phyloP scores from a whole-genome alignment of 208 protist genomes.

The Wallacemonas rigidus region DNA sequence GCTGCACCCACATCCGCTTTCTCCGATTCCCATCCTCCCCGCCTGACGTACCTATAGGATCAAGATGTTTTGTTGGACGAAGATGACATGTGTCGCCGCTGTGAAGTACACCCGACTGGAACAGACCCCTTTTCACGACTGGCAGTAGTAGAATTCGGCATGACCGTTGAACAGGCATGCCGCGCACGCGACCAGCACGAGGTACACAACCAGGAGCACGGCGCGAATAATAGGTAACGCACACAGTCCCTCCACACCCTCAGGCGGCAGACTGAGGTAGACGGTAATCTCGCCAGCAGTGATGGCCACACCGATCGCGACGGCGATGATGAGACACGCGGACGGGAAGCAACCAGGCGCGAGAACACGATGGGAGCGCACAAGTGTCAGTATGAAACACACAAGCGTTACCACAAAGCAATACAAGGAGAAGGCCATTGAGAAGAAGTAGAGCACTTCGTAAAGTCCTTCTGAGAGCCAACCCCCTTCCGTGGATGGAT shows the following conservation, averaged over 20 bases:
- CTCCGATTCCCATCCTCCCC: too few species aligned
- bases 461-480: not conserved
- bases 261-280: not conserved
- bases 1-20: too few species aligned
- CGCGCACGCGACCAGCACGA: not conserved
- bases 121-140: not conserved
- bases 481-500: not conserved
- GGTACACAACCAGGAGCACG: slow-evolving; percentile 1
- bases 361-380: slow-evolving; percentile 1
- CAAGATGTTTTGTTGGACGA: too few species aligned
- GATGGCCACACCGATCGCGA: not conserved
- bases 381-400: slow-evolving; percentile 1
- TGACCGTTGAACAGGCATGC: not conserved
- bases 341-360: slow-evolving; percentile 11
- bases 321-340: not conserved
- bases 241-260: not conserved
- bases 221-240: not conserved
- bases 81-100: too few species aligned
- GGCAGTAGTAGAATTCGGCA: not conserved
- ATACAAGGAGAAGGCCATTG: not conserved
- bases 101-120: too few species aligned
- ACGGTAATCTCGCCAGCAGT: not conserved
- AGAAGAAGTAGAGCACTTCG: not conserved
- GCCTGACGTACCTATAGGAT: too few species aligned
- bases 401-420: slow-evolving; percentile 5